A percentile compares a stretch with the other conserved stretches of the same genome.
Conservation (phyloP, 2,329 filamentous ascomycete species). For the Fusarium siculi region DNA sequence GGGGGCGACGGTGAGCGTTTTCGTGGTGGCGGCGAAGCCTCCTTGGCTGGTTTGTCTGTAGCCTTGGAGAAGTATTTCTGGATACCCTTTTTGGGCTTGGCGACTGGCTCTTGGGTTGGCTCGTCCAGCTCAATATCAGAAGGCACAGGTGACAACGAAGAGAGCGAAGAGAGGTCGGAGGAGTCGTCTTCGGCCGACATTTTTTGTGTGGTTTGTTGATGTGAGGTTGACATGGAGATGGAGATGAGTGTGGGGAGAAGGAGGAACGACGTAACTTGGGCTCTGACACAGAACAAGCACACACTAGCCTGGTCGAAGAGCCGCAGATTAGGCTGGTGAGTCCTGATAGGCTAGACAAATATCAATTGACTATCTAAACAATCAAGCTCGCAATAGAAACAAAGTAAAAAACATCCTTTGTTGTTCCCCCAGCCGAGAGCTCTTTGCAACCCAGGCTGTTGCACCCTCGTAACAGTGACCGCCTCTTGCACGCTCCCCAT, state of each 20-base stretch:
- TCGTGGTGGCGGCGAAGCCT: slow-evolving; percentile 72
- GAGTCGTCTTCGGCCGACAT: slow-evolving; percentile 71
- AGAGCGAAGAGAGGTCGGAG: slow-evolving; percentile 71
- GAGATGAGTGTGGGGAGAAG: slow-evolving; percentile 48
- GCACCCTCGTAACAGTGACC: background rate
- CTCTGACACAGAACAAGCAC: slow-evolving; percentile 44
- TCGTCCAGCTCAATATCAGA: slow-evolving; percentile 64
- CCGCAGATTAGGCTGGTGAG: slow-evolving; percentile 47
- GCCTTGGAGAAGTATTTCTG: slow-evolving; percentile 75
- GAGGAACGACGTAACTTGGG: slow-evolving; percentile 46
- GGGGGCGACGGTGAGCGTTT: slow-evolving; percentile 89
- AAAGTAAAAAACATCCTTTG: slow-evolving; percentile 20
- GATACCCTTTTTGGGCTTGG: slow-evolving; percentile 67
- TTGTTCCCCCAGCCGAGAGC: background rate
- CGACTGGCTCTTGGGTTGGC: slow-evolving; percentile 48
- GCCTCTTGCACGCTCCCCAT: background rate
- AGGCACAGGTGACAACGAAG: slow-evolving; percentile 58
- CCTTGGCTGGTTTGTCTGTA: slow-evolving; percentile 62
- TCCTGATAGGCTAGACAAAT: slow-evolving; percentile 47
- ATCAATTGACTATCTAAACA: slow-evolving; percentile 38
- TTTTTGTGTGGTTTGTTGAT: slow-evolving; percentile 47
- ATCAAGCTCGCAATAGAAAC: slow-evolving; percentile 25
- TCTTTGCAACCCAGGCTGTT: background rate
- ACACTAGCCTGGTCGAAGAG: slow-evolving; percentile 46
- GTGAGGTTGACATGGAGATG: slow-evolving; percentile 39